Conservation (phyloP, 2,329 filamentous ascomycete genomes). For the Fusarium sp. region DNA sequence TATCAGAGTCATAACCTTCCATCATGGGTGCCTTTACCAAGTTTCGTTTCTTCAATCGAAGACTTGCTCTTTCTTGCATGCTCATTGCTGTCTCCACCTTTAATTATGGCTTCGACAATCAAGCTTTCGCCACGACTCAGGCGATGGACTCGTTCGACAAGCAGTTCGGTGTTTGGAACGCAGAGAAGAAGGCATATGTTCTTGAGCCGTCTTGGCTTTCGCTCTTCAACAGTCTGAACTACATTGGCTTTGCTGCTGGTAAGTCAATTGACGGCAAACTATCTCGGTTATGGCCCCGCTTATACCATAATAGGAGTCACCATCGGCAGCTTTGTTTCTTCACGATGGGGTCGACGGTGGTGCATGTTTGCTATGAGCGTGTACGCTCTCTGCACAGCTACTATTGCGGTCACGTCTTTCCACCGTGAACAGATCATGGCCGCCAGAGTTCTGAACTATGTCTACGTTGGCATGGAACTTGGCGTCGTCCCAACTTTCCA, state of each 20-base stretch:
- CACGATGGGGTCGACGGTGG: slow-evolving; percentile 47
- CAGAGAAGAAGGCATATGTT: slow-evolving; percentile 41
- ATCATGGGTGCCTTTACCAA: slow-evolving; percentile 43
- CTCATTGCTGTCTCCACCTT: slow-evolving; percentile 57
- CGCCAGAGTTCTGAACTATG: slow-evolving; percentile 44
- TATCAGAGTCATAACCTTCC: neutral
- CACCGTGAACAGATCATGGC: slow-evolving; percentile 44
- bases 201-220: slow-evolving; percentile 55
- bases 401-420: slow-evolving; percentile 38
- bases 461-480: slow-evolving; percentile 48
- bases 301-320: slow-evolving; percentile 37
- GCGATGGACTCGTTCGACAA: slow-evolving; percentile 56
- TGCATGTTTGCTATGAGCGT: slow-evolving; percentile 56
- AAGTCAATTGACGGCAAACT: neutral
- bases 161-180: slow-evolving; percentile 54
- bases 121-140: slow-evolving; percentile 55
- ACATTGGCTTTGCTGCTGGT: slow-evolving; percentile 55
- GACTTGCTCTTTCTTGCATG: slow-evolving; percentile 33
- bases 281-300: neutral
- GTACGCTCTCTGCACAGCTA: slow-evolving; percentile 51
- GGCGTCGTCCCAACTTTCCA: slow-evolving; percentile 54
- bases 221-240: slow-evolving; percentile 56
- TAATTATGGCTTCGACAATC: slow-evolving; percentile 60
- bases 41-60: slow-evolving; percentile 46
- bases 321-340: slow-evolving; percentile 43